Conservation (phyloP, 345 rosid genomes). For the Citrus sinensis region DNA sequence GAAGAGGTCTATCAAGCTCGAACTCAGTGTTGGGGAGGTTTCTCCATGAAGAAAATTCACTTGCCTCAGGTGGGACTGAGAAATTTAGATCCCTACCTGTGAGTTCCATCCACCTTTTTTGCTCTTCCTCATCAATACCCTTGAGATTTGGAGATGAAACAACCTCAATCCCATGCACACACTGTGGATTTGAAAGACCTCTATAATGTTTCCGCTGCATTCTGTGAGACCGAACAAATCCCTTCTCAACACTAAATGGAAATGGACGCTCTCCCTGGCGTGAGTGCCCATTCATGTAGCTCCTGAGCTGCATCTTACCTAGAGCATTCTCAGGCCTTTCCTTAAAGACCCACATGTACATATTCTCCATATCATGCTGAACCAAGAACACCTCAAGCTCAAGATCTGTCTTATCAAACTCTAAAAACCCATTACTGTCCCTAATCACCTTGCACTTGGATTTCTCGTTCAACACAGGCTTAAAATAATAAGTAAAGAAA, state of each 20-base stretch:
- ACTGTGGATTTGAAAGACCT: conserved; percentile 61
- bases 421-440: conserved; percentile 42
- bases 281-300: conserved; percentile 62
- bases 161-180: conserved; percentile 51
- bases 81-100: conserved; percentile 53
- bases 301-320: conserved; percentile 66
- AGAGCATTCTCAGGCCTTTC: conserved; percentile 59
- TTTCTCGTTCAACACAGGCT: conserved; percentile 57
- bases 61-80: conserved; percentile 42
- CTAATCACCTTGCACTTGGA: conserved; percentile 43
- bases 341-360: conserved; percentile 61
- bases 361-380: conserved; percentile 65
- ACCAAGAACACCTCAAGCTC: conserved; percentile 49
- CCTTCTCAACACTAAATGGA: conserved; percentile 54
- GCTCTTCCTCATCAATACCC: conserved; percentile 47
- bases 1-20: conserved; percentile 46
- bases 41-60: conserved; percentile 55
- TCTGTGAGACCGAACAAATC: conserved; percentile 54
- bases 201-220: conserved; percentile 63
- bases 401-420: conserved; percentile 48
- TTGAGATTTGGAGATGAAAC: conserved; percentile 43
- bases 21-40: conserved; percentile 49
- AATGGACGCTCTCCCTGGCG: conserved; percentile 55
- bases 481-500: conserved; percentile 52
- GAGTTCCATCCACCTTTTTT: conserved; percentile 54